Evolutionary conservation across 2,329 filamentous ascomycete species (phyloP).

Genomic region (Colletotrichum sp.): DNA sequence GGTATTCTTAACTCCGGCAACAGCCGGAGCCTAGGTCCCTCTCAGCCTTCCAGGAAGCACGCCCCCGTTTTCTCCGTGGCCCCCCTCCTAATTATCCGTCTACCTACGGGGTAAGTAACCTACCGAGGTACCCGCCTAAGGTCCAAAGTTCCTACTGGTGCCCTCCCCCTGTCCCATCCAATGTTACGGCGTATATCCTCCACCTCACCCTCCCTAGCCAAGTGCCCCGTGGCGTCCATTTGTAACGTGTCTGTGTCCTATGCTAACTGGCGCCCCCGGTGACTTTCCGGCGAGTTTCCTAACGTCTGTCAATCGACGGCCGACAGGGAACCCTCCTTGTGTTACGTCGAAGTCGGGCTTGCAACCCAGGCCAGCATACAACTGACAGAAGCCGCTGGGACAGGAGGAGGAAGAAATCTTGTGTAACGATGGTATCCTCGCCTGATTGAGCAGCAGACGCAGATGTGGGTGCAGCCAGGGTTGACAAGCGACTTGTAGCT

Average conservation of each 20-base stretch:
- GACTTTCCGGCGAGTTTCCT: constrained; percentile 1
- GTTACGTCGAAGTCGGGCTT: neutral
- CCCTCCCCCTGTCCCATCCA: neutral
- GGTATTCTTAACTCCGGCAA: neutral
- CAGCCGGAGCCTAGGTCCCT: neutral
- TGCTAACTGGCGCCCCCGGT: neutral
- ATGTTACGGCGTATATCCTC: neutral
- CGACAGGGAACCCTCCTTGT: neutral
- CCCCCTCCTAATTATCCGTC: neutral
- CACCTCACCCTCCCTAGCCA: neutral
- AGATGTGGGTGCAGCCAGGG: neutral
- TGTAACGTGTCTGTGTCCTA: neutral
- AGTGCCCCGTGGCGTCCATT: neutral
- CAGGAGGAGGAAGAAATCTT: neutral
- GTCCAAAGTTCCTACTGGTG: neutral
- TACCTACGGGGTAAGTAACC: neutral
- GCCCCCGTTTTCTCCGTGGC: neutral
- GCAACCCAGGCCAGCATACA: neutral
- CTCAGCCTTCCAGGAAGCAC: neutral
- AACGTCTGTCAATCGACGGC: neutral
- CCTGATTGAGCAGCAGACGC: neutral
- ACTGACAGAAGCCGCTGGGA: neutral
- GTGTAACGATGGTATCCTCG: neutral
- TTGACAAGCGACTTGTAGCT: neutral
- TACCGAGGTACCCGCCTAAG: no score